Conservation (phyloP, 2,329 filamentous ascomycete genomes). For the Fusarium fujikuroi region DNA sequence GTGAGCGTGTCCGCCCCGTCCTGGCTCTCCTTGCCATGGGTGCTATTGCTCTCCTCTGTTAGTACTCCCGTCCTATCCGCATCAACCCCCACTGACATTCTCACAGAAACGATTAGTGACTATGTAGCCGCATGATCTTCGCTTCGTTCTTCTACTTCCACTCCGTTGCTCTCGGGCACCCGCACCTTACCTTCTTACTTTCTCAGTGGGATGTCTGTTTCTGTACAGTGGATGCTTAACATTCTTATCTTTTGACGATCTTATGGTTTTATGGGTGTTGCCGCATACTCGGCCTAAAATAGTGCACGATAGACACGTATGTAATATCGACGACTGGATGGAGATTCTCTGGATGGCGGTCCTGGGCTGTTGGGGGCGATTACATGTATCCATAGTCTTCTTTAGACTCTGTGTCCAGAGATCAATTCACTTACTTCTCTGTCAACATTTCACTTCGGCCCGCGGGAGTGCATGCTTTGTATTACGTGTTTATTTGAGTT, state of each 20-base stretch:
- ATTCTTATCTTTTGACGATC: conserved; percentile 21
- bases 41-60: conserved; percentile 30
- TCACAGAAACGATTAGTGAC: conserved; percentile 13
- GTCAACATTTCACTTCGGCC: not conserved
- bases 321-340: conserved; percentile 33
- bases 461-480: not conserved
- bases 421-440: conserved; percentile 16
- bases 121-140: conserved; percentile 3
- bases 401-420: conserved; percentile 9
- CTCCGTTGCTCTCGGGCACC: conserved; percentile 16
- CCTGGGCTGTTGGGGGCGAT: conserved; percentile 1
- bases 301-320: conserved; percentile 31
- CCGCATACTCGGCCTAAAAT: conserved; percentile 13
- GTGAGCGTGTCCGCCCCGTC: conserved; percentile 26
- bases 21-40: conserved; percentile 31
- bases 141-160: conserved; percentile 18
- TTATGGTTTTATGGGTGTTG: conserved; percentile 33
- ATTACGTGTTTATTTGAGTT: not conserved
- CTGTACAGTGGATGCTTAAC: conserved; percentile 15
- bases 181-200: conserved; percentile 16
- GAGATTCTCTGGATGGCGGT: conserved; percentile 9
- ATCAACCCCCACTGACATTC: not conserved
- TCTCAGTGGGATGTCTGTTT: conserved; percentile 24
- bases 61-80: not conserved
- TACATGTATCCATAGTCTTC: conserved; percentile 26